Conservation (phyloP, 2,329 filamentous ascomycete genomes). For the Aspergillus terreus region DNA sequence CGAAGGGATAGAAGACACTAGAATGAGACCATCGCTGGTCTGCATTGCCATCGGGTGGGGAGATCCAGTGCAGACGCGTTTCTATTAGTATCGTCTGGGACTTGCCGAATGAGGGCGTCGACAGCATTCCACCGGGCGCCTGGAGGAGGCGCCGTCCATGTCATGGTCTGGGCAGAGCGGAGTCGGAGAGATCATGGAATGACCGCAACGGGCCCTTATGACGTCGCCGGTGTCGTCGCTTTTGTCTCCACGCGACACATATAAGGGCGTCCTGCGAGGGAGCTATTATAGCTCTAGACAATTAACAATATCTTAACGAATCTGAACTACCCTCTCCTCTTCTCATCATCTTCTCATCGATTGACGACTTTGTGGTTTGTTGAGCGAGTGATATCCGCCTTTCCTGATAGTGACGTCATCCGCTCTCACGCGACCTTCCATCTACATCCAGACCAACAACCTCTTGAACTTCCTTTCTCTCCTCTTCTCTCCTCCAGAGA, state of each 20-base stretch:
- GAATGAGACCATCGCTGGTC: too few relatives aligned
- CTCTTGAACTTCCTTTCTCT: not conserved
- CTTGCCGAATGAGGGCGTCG: not conserved
- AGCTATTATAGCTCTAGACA: too few relatives aligned
- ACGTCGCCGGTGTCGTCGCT: not conserved
- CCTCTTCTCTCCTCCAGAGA: not conserved
- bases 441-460: not conserved
- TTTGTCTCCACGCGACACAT: not conserved
- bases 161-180: not conserved
- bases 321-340: not conserved
- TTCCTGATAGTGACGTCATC: conserved; percentile 19
- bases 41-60: too few relatives aligned
- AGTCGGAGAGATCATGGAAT: not conserved
- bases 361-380: too few relatives aligned
- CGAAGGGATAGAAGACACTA: too few relatives aligned
- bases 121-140: too few relatives aligned
- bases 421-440: conserved; percentile 6
- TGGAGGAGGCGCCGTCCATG: not conserved
- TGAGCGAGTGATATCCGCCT: not conserved
- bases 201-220: not conserved
- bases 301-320: not conserved
- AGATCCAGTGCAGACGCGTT: too few relatives aligned
- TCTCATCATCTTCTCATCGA: too few relatives aligned
- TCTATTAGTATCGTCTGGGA: too few relatives aligned
- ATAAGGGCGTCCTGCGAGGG: not conserved